Base-by-base conservation (phyloP, 164 flowering plant species). In the Vitis labrusca region DNA sequence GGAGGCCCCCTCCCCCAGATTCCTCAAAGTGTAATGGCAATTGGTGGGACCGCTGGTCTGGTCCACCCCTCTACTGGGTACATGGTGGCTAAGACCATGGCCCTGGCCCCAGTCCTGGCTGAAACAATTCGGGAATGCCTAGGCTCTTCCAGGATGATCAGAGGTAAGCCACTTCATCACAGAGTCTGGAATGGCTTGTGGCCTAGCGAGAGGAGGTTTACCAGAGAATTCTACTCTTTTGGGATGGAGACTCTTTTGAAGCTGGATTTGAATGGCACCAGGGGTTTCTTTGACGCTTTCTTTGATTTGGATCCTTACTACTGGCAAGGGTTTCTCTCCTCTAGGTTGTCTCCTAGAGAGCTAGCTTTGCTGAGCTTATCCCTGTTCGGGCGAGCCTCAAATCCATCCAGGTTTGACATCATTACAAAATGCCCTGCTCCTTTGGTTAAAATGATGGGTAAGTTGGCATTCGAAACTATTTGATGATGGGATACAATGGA, bases 61-160 rank as follows among this genome's bases (percentile, higher is more conserved):
- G 92, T 91, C 17, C 93, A 90, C 64, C 94, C 94, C 15, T 78
- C 94, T 1, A 92, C 91, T 0, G 92, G 95, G 57, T 92, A 86
- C 84, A 77, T 75, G 83, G 90, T 90, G 79, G 93, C 88, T 15
- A 65, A 72, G 7, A 68, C 88, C 7, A 64, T 89, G 78, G 82
- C 83, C 17, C 29, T 79, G 10, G 87, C 95, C 29, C 77, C 88
- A 0, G 59, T 77, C 0, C 23, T 89, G 8, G 92, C 91, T 1
- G 78, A 71, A 13, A 74, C 74, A 32, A 87, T 89, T 1, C 87
- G 66, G 0, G 93, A 89, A 81, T 87, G 93, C 62, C 81, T 92
- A 51, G 95, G 97, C 50, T 87, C 90, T 0, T 86, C 89, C 19
- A 65, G 95, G 56, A 87, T 92, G 94, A 82, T 92, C 29, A 79